Evolutionary conservation across 176 grass and related monocot species (phyloP).

Genomic region (Carex littledalei): DNA sequence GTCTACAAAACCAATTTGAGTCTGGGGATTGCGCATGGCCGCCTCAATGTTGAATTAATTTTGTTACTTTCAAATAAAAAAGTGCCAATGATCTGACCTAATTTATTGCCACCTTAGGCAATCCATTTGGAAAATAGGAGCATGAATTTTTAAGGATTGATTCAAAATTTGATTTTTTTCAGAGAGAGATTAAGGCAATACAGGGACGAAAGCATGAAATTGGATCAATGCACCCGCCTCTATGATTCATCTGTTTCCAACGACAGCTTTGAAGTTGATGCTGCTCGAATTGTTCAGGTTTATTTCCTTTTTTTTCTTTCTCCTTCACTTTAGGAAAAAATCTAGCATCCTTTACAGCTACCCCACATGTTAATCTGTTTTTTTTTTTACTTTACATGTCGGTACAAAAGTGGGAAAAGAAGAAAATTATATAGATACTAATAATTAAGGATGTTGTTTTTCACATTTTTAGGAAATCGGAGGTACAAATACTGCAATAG

Average conservation of each 20-base stretch:
- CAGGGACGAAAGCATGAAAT: constrained; percentile 42
- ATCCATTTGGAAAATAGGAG: not conserved
- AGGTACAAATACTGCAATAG: constrained; percentile 43
- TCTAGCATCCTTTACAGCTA: not conserved
- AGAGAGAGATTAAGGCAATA: constrained; percentile 55
- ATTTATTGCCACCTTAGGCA: not conserved
- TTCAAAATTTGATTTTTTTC: constrained; percentile 20
- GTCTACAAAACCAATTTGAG: not conserved
- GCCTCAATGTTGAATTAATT: not conserved
- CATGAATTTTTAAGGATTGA: constrained; percentile 9
- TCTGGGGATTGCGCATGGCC: not conserved
- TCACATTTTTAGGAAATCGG: constrained; percentile 44
- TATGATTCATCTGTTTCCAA: constrained; percentile 40
- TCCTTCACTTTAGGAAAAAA: not conserved
- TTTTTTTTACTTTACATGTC: not conserved
- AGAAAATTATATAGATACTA: not conserved
- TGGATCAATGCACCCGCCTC: constrained; percentile 53
- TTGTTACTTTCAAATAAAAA: not conserved
- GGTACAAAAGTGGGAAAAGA: not conserved
- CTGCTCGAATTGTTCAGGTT: constrained; percentile 58
- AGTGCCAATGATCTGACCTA: not conserved
- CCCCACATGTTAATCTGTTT: not conserved
- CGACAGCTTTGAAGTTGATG: constrained; percentile 43
- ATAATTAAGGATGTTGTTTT: not conserved
- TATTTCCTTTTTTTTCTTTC: constrained; percentile 10